These are phyloP conservation scores for Ettlia oleoabundans DNA, from an alignment of 139 green algal species.

Conservation along the genomic window DNA sequence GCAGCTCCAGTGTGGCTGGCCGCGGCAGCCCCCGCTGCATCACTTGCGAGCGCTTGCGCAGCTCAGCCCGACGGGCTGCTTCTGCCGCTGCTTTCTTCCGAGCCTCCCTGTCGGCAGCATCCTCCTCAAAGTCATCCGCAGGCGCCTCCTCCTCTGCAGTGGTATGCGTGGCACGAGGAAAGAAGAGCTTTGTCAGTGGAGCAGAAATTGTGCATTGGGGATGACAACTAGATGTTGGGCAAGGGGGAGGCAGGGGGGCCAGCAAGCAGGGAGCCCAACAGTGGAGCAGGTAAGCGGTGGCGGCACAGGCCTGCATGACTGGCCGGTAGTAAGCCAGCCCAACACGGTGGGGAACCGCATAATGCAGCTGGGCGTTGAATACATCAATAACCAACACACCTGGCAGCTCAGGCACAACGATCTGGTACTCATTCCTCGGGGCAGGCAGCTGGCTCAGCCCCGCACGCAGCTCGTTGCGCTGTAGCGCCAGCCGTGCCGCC, in stretches of 20 bases:
- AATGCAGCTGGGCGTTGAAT: too few species aligned
- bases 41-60: conserved; percentile 51
- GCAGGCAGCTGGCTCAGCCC: conserved; percentile 80
- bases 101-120: conserved; percentile 77
- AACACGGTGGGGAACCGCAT: too few species aligned
- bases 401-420: conserved; percentile 75
- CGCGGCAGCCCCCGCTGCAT: conserved; percentile 82
- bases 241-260: too few species aligned
- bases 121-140: conserved; percentile 74
- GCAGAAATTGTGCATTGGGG: background rate
- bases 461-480: conserved; percentile 65
- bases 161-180: background rate
- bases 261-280: too few species aligned
- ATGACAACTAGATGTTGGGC: too few species aligned
- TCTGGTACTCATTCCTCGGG: conserved; percentile 92
- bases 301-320: too few species aligned
- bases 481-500: conserved; percentile 34
- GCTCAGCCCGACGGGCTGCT: conserved; percentile 55
- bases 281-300: too few species aligned
- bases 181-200: background rate
- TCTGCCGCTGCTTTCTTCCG: conserved; percentile 60
- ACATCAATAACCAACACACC: too few species aligned
- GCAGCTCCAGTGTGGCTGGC: conserved; percentile 53
- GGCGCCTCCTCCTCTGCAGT: conserved; percentile 50
- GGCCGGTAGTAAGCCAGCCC: too few species aligned